phyloP scores from a whole-genome alignment of 2,329 filamentous ascomycete genomes.

The Ilyonectria sp. region DNA sequence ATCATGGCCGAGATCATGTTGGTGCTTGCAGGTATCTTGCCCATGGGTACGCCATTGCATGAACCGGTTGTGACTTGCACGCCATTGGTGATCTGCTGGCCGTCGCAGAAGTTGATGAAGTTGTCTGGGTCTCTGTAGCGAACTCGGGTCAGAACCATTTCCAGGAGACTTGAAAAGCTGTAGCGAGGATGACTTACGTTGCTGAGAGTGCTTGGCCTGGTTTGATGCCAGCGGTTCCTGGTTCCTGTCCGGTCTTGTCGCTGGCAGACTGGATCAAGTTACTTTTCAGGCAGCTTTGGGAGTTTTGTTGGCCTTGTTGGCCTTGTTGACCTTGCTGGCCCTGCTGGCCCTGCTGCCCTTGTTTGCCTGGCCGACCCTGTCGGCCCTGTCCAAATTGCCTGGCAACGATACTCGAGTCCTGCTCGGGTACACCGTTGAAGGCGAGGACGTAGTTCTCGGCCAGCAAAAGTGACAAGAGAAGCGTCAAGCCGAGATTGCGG shows the following conservation, averaged over 20 bases:
- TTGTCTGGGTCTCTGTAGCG: conserved; percentile 67
- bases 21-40: conserved; percentile 67
- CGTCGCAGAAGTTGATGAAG: conserved; percentile 75
- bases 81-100: conserved; percentile 72
- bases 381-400: background rate
- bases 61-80: conserved; percentile 71
- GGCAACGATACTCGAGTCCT: background rate
- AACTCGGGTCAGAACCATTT: background rate
- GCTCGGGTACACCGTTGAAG: background rate
- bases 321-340: too few species aligned
- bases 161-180: background rate
- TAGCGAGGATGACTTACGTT: background rate
- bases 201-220: background rate
- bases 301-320: too few species aligned
- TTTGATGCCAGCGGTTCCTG: background rate
- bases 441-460: background rate
- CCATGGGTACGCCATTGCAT: conserved; percentile 76
- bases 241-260: background rate
- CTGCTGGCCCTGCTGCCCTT: too few species aligned
- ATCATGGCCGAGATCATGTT: conserved; percentile 73
- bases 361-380: too few species aligned
- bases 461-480: background rate
- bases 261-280: background rate
- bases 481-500: background rate
- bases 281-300: background rate